Base-by-base conservation (phyloP, 2,329 filamentous ascomycete species). In the Nigrospora oryzae region DNA sequence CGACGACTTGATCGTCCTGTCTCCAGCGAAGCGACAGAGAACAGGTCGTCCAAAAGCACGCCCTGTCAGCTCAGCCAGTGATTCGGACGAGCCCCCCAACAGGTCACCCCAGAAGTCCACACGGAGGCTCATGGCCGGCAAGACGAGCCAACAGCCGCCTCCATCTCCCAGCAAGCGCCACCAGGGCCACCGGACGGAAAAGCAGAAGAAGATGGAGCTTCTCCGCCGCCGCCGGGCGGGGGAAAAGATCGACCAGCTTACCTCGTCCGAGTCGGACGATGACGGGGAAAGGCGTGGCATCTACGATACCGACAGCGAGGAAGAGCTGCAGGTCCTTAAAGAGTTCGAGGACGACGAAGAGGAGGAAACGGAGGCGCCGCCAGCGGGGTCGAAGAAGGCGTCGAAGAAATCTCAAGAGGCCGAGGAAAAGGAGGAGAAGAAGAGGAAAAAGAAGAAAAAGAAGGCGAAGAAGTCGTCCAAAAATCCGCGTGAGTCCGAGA, bases 281-380 rank as follows among this genome's bases (percentile, higher is more conserved):
- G 73, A 73, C 8, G 75, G 73, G 47, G 72, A 75, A 36, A 65
- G 73, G 34, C 54, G 55, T 34, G 62, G 55, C 23, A 50, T 64
- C 10, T 64, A 64, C 36, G 62, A 65, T 40, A 59, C 61, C 0
- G 61, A 63, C 39, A 51, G 59, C 4, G 56, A 59, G 15, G 51
- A 56, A 15, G 51, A 51, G 11, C 67, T 62, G 32, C 47, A 58
- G 36, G 58, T 50, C 7, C 53, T 64, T 7, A 58, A 57, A 35
- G 51, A 61, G 12, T 64, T 62, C 36, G 48, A 64, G n/a, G 63
- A 63, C 37, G 58, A 62, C 7, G 60, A 60, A 33, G 44, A 49
- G 5, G 52, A 63, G 23, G 63, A 48, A 30, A 61, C 45, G 59
- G 65, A 15, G 47, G 55, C 15, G 59, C 62, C 46, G 55, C 57